Conservation (phyloP, 352 stramenopile species). For the Globisporangium apiculatum region DNA sequence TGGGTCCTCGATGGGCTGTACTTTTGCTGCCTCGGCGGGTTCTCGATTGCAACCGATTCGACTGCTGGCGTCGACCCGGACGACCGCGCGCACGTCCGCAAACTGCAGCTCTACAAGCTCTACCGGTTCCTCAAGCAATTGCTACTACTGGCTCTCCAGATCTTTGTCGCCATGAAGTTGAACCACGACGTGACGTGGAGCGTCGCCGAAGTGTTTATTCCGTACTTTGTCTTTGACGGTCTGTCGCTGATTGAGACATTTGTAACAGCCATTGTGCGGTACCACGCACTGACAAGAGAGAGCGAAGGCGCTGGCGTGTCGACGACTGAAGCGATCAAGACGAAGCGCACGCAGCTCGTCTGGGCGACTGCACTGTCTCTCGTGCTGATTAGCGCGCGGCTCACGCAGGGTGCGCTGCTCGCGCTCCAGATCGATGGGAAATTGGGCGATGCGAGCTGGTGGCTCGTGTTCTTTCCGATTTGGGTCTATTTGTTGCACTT, state of each 20-base stretch:
- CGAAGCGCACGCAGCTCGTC: slow-evolving; percentile 40
- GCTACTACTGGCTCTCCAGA: slow-evolving; percentile 64
- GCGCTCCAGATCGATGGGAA: slow-evolving; percentile 60
- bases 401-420: slow-evolving; percentile 59
- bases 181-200: slow-evolving; percentile 64
- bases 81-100: slow-evolving; percentile 32
- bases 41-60: slow-evolving; percentile 26
- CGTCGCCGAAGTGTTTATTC: slow-evolving; percentile 55
- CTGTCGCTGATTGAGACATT: slow-evolving; percentile 68
- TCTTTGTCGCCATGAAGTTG: slow-evolving; percentile 80
- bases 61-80: slow-evolving; percentile 49
- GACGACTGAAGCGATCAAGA: slow-evolving; percentile 62
- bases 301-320: slow-evolving; percentile 66
- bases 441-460: slow-evolving; percentile 58
- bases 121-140: slow-evolving; percentile 79
- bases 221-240: slow-evolving; percentile 75
- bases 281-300: slow-evolving; percentile 65
- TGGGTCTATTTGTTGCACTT: slow-evolving; percentile 73
- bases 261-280: slow-evolving; percentile 45
- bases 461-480: slow-evolving; percentile 71
- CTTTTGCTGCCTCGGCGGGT: slow-evolving; percentile 72
- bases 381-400: slow-evolving; percentile 38
- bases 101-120: slow-evolving; percentile 52
- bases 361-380: slow-evolving; percentile 27
- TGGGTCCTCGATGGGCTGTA: slow-evolving; percentile 72